Conservation (phyloP, 2,329 filamentous ascomycete species). For the Penicillium digitatum region DNA sequence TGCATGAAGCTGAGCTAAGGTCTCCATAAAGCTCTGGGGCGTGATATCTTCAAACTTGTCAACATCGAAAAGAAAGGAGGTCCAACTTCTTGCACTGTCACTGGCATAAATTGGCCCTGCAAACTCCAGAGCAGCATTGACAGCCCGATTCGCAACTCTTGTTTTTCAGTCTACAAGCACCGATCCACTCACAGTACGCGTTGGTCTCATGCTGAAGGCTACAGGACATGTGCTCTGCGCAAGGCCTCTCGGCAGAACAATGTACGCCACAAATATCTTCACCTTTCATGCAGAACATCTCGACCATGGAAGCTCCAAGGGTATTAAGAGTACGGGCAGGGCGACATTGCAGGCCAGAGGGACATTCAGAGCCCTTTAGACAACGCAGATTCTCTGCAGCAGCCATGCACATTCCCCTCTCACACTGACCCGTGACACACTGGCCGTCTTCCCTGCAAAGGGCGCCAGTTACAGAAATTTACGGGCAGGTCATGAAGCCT, state of each 20-base stretch:
- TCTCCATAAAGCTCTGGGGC: background rate
- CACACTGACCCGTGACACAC: background rate
- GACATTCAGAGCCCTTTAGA: background rate
- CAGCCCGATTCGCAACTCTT: background rate
- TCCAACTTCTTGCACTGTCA: background rate
- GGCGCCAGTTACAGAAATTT: background rate
- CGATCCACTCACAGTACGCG: background rate
- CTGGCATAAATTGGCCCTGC: background rate
- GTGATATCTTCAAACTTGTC: background rate
- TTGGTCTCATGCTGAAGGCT: background rate
- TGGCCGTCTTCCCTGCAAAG: background rate
- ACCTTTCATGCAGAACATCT: background rate
- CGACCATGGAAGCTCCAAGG: background rate
- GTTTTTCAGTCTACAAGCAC: background rate
- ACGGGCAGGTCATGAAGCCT: background rate
- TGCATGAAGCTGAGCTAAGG: background rate
- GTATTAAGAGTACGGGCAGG: background rate
- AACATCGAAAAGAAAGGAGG: background rate
- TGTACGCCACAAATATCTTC: background rate
- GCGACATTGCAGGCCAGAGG: background rate
- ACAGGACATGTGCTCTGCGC: background rate
- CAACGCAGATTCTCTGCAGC: background rate
- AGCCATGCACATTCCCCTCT: background rate
- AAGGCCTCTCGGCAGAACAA: background rate
- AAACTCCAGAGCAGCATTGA: background rate